phyloP scores from a whole-genome alignment of 352 stramenopile genomes.

The Phytophthora crassamura region DNA sequence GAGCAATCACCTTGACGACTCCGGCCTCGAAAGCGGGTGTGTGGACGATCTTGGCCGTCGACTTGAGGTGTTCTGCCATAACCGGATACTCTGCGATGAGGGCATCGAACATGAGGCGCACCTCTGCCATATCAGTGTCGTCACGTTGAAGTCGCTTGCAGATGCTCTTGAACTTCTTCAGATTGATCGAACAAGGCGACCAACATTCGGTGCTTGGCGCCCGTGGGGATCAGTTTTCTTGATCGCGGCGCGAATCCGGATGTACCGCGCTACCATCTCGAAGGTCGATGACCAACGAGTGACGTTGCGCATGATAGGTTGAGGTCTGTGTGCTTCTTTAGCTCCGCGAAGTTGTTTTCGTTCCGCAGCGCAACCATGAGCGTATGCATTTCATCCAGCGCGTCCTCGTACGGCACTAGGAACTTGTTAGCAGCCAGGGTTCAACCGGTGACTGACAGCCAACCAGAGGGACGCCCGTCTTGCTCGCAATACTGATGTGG shows the following conservation, averaged over 20 bases:
- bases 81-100: background rate
- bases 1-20: background rate
- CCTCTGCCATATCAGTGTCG: conserved; percentile 2
- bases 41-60: conserved; percentile 1
- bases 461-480: background rate
- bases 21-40: conserved; percentile 1
- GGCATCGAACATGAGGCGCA: background rate
- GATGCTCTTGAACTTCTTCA: background rate
- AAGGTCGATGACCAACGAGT: conserved; percentile 1
- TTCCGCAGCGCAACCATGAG: background rate
- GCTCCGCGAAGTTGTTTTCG: background rate
- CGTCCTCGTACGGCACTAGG: no score
- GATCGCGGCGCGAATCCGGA: conserved; percentile 1
- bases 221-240: conserved; percentile 1
- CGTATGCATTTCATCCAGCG: background rate
- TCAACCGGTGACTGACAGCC: background rate
- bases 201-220: background rate
- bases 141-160: background rate
- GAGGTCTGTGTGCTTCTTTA: conserved; percentile 5
- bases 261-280: background rate
- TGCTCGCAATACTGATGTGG: background rate
- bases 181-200: conserved; percentile 1
- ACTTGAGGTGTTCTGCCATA: conserved; percentile 3
- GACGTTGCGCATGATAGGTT: background rate
- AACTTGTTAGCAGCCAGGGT: background rate